Base-by-base conservation (phyloP, 257 asterid species). In the Fraxinus pennsylvanica region DNA sequence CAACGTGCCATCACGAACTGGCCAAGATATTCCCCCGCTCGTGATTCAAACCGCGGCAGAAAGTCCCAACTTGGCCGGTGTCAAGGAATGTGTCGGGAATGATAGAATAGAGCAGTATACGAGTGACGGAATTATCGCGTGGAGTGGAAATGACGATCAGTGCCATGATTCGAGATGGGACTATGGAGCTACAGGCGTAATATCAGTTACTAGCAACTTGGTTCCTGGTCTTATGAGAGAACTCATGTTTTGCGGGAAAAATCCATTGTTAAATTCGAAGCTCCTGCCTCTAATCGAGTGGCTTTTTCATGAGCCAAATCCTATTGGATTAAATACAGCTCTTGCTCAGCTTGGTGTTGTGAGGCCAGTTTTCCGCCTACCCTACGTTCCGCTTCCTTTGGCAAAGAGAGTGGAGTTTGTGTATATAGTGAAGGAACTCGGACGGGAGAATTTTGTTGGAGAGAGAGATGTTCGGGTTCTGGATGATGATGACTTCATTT, bases 131-230 rank as follows among this genome's bases (percentile, higher is more conserved):
- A 61, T 91, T 8, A 90, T 88, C 1, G 96, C 84, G 17, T 94
- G 98, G 98, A 94, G 97, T 69, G 97, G 96, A 52, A 92, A 94
- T 36, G 97, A 94, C 19, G 96, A 94, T 54, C 75, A 94, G 73
- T 91, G 97, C 82, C 98, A 92, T 68, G 94, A 90, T 78, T 89
- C 96, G 5, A 94, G 97, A 86, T 92, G 98, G 96, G 88, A 82
- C 74, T 71, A 85, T 36, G 94, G 93, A 43, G 97, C 92, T n/a
- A 77, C 85, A 0, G 97, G 97, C 12, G 97, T 92, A 21, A 87
- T 92, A 67, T 94, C 97, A 1, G 97, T 92, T 54, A 74, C 97
- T 2, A 91, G 97, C 89, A 92, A 94, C 83, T 82, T 92, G 84
- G 92, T 94, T 79, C 98, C 98, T 4, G 86, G 91, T 72, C 78